Percentiles rank a stretch among this genome's conserved stretches.
Evolutionary conservation across 2,329 filamentous ascomycete species (phyloP).

Genomic region (Zymoseptoria ardabiliae): DNA sequence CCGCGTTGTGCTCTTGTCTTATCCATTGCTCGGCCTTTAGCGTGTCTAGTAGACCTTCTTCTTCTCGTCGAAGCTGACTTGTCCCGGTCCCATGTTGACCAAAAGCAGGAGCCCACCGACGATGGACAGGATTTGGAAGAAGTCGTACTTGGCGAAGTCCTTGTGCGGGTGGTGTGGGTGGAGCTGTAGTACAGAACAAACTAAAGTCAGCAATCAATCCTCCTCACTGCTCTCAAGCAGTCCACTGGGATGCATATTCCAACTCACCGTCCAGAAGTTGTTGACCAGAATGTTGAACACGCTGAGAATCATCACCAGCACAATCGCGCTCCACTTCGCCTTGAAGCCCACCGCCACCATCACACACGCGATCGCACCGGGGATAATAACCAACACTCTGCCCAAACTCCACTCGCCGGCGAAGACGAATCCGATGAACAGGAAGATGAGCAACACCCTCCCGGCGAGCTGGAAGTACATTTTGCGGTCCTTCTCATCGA

Average conservation of each 20-base stretch:
- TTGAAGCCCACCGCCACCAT: constrained; percentile 99
- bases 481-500: constrained; percentile 99
- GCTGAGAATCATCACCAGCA: constrained; percentile 90
- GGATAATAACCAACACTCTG: constrained; percentile 72
- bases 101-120: constrained; percentile 92
- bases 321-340: constrained; percentile 95
- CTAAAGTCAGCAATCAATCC: not conserved
- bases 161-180: constrained; percentile 98
- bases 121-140: constrained; percentile 99
- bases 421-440: constrained; percentile 95
- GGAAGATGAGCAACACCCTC: constrained; percentile 89
- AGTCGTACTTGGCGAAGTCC: constrained; percentile 99
- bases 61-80: constrained; percentile 99
- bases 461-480: constrained; percentile 99
- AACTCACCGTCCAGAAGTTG: constrained; percentile 98
- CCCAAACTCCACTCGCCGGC: constrained; percentile 87
- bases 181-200: constrained; percentile 50
- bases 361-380: constrained; percentile 85
- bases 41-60: constrained; percentile 88
- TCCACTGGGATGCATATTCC: not conserved
- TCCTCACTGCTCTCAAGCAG: no score
- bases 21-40: not conserved
- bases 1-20: not conserved
- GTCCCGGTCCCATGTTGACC: constrained; percentile 96
- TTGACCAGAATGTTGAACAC: constrained; percentile 96